Evolutionary conservation across 176 grass and related monocot genomes (phyloP), one percentile per base, ranked within the genome.

Genomic region (Avena eriantha): DNA sequence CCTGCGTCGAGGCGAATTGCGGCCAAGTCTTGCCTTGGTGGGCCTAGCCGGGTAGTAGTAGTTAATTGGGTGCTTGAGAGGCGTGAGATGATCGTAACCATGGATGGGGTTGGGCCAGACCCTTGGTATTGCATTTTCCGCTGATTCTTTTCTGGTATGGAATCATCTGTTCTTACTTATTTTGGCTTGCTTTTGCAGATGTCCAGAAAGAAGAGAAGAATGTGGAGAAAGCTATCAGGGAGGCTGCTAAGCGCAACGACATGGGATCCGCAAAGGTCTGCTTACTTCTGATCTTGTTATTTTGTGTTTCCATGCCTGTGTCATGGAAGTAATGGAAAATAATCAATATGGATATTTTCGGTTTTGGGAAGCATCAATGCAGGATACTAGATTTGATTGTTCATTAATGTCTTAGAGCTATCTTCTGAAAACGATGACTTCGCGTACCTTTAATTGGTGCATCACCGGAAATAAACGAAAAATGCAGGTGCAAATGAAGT

Each of bases 181-280:
- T 33, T 87, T 49, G 8, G 17, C 56, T 41, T 82, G 75, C 11
- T 41, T 70, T 73, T 10, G 66, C 73, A 98, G 96, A 95, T 87
- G 91, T 98, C 60, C 88, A 98, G 69, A 93, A 74, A 89, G 96
- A 95, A 88, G 96, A 98, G 86, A 94, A 89, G 87, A 95, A 89
- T 56, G 96, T 98, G 69, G 93, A 95, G 91, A 98, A 95, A 68
- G 73, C 96, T 47, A 98, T 98, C 55, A 93, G 89, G 81, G 96
- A 98, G 19, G 86, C 93, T 55, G 96, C 93, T 7, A 98, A 95
- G 77, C 89, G 96, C 83, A 98, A 95, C 21, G 96, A 98, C 89
- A 93, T 98, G 87, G 93, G 87, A 46, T 98, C 96, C 11, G 93
- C 96, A 23, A 98, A 98, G 93, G 96, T 94, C 14, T 14, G 39